Evolutionary conservation across 208 protist genomes (phyloP).

Genomic region (Wallacemonas sp.): DNA sequence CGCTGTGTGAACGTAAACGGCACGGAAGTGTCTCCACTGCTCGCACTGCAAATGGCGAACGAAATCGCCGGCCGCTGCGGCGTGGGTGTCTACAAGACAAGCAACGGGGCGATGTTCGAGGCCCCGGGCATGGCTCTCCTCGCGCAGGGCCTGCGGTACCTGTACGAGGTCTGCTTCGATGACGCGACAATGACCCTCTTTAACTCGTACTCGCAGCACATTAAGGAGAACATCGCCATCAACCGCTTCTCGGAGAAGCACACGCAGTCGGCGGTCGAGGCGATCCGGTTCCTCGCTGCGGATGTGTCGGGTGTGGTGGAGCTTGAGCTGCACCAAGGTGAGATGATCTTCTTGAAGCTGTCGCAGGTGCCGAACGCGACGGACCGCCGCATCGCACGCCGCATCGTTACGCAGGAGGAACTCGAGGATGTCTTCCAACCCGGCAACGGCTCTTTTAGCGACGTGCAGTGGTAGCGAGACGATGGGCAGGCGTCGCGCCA

Average conservation of each 20-base stretch:
- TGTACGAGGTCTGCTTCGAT: slow-evolving; percentile 91
- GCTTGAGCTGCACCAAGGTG: slow-evolving; percentile 87
- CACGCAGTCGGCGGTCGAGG: slow-evolving; percentile 81
- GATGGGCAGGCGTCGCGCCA: no score
- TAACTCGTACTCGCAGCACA: slow-evolving; percentile 71
- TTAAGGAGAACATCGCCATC: slow-evolving; percentile 64
- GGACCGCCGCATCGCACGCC: slow-evolving; percentile 34
- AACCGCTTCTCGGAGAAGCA: slow-evolving; percentile 78
- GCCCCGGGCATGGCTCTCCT: slow-evolving; percentile 90
- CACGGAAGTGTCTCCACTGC: slow-evolving; percentile 70
- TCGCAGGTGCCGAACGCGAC: slow-evolving; percentile 56
- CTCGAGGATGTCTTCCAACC: slow-evolving; percentile 86
- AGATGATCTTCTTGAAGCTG: slow-evolving; percentile 86
- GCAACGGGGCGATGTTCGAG: slow-evolving; percentile 88
- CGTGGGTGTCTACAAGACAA: slow-evolving; percentile 75
- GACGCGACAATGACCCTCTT: slow-evolving; percentile 70
- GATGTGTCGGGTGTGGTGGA: slow-evolving; percentile 83
- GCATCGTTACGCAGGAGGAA: slow-evolving; percentile 76
- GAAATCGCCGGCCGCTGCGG: slow-evolving; percentile 88
- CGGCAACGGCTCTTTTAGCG: slow-evolving; percentile 84
- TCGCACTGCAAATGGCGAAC: slow-evolving; percentile 84
- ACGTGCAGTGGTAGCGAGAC: slow-evolving; percentile 85
- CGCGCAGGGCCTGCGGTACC: slow-evolving; percentile 55
- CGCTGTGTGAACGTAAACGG: slow-evolving; percentile 87
- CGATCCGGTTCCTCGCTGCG: slow-evolving; percentile 68